These are phyloP conservation scores for Phaeomoniella chlamydospora DNA, from an alignment of 2,329 filamentous ascomycete species.

Conservation along the genomic window DNA sequence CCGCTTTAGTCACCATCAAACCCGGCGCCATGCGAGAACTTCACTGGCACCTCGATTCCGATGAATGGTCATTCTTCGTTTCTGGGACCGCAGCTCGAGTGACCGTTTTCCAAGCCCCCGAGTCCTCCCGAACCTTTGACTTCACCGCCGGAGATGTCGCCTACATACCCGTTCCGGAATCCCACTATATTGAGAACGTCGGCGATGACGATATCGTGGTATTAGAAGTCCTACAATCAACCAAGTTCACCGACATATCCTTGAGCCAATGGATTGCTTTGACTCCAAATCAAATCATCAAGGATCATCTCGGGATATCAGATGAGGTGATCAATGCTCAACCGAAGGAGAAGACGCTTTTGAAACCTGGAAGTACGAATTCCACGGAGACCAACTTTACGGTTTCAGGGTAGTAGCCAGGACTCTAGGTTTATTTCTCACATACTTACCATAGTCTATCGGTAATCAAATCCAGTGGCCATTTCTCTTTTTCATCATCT, in stretches of 20 bases:
- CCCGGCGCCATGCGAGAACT: slow-evolving; percentile 52
- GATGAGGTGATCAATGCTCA: slow-evolving; percentile 21
- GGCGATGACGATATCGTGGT: slow-evolving; percentile 43
- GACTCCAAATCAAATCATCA: slow-evolving; percentile 42
- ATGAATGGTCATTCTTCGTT: slow-evolving; percentile 50
- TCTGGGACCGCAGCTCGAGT: slow-evolving; percentile 36
- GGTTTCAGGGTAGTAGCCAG: too few species aligned
- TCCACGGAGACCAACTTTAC: slow-evolving; percentile 3
- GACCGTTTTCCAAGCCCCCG: slow-evolving; percentile 39
- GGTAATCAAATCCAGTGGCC: too few species aligned
- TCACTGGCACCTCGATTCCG: slow-evolving; percentile 47
- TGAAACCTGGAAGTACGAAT: slow-evolving; percentile 23
- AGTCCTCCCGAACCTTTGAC: slow-evolving; percentile 39
- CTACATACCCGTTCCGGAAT: slow-evolving; percentile 39
- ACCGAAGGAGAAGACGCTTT: slow-evolving; percentile 27
- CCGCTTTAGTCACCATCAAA: slow-evolving; percentile 41
- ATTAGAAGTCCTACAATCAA: slow-evolving; percentile 43
- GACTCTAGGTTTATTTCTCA: too few species aligned
- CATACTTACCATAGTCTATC: too few species aligned
- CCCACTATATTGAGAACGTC: slow-evolving; percentile 49
- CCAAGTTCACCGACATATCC: slow-evolving; percentile 26
- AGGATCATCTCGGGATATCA: slow-evolving; percentile 37
- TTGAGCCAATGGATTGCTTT: slow-evolving; percentile 33
- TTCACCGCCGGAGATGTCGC: slow-evolving; percentile 46
- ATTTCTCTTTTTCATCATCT: too few species aligned